Conservation (phyloP, 768 basidiomycete genomes). For the Collybia sp. region DNA sequence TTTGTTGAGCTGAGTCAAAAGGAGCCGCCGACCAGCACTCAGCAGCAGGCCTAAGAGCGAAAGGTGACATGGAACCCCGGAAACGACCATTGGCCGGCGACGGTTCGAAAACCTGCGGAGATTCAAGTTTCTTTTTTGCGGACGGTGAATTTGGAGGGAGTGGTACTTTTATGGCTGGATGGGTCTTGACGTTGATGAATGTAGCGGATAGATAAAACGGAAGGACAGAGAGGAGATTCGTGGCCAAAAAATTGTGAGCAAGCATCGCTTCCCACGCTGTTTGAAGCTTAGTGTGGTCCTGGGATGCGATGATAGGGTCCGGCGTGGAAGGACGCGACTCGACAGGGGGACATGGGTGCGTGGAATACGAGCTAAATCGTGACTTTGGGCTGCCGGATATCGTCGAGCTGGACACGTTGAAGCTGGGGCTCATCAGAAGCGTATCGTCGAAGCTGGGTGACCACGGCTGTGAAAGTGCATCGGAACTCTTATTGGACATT, state of each 20-base stretch:
- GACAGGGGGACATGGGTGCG: neutral
- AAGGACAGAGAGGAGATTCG: conserved; percentile 51
- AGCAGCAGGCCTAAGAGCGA: no score
- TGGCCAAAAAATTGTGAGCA: conserved; percentile 46
- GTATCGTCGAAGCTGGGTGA: neutral
- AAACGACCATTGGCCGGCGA: neutral
- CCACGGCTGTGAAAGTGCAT: conserved; percentile 18
- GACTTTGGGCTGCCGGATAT: conserved; percentile 6
- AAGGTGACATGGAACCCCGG: no score
- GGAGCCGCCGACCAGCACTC: no score
- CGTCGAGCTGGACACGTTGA: conserved; percentile 6
- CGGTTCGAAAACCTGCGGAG: neutral
- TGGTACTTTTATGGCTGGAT: conserved; percentile 42
- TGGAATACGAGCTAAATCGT: neutral
- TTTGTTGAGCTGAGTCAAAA: neutral
- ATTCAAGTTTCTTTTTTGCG: neutral
- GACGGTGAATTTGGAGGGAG: conserved; percentile 49
- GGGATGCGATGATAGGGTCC: conserved; percentile 22
- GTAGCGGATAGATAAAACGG: conserved; percentile 60
- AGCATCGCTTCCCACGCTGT: conserved; percentile 70
- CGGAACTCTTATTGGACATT: conserved; percentile 17
- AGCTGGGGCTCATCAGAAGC: conserved; percentile 10
- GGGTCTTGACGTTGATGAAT: conserved; percentile 48
- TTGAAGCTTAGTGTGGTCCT: conserved; percentile 59
- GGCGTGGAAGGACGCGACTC: neutral